These are phyloP conservation scores for Psilocybe cyanescens DNA, from an alignment of 768 basidiomycete genomes.

Conservation along the genomic window DNA sequence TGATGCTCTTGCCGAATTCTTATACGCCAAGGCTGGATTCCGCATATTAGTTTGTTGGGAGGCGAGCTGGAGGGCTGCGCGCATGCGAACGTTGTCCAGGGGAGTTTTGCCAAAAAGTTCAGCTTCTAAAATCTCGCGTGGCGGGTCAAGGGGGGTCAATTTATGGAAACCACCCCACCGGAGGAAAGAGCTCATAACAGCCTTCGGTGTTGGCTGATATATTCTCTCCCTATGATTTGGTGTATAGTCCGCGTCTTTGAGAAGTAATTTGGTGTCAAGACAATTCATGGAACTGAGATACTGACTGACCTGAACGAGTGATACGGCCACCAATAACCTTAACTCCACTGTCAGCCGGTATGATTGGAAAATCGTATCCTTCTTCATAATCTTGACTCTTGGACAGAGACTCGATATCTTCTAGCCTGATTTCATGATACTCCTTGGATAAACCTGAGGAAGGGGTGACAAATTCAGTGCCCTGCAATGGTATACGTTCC, in stretches of 20 bases:
- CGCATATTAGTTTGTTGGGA: background rate
- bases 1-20: background rate
- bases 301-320: conserved; percentile 20
- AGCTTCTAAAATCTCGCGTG: conserved; percentile 22
- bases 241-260: conserved; percentile 7
- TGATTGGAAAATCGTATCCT: conserved; percentile 13
- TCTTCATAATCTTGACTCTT: conserved; percentile 18
- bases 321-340: conserved; percentile 24
- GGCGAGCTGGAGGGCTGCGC: conserved; percentile 20
- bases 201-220: conserved; percentile 7
- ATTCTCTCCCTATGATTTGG: background rate
- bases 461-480: conserved; percentile 30
- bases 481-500: conserved; percentile 34
- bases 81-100: conserved; percentile 21
- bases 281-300: background rate
- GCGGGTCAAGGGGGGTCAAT: conserved; percentile 31
- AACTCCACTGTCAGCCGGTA: conserved; percentile 8
- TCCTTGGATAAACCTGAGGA: conserved; percentile 23
- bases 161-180: conserved; percentile 42
- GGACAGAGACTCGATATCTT: conserved; percentile 34
- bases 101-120: conserved; percentile 25
- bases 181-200: conserved; percentile 28
- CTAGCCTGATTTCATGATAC: conserved; percentile 38
- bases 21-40: background rate
- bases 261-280: background rate